phyloP scores from a whole-genome alignment of 768 basidiomycete genomes.

The Boletus tylopilopsis region DNA sequence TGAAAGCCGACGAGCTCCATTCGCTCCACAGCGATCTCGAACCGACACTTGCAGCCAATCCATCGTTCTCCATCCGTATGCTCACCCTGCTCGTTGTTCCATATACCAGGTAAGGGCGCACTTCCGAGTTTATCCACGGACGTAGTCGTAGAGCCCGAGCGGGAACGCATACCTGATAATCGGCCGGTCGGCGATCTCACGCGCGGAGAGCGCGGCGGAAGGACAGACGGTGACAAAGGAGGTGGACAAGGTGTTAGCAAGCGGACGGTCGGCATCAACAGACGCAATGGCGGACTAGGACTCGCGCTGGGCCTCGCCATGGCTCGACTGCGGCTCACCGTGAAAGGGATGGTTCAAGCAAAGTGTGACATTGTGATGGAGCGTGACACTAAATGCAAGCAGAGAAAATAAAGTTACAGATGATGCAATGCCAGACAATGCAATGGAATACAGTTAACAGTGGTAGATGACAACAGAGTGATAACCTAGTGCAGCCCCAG shows the following conservation, averaged over 20 bases:
- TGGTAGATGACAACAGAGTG: constrained; percentile 1
- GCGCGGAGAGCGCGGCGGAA: constrained; percentile 23
- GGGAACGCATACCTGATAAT: constrained; percentile 30
- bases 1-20: constrained; percentile 60
- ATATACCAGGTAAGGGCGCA: background rate
- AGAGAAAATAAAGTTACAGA: background rate
- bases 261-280: constrained; percentile 35
- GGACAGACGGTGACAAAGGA: constrained; percentile 10
- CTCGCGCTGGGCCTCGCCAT: constrained; percentile 18
- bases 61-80: constrained; percentile 34
- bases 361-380: constrained; percentile 11
- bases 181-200: constrained; percentile 22
- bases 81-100: constrained; percentile 12
- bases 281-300: constrained; percentile 10
- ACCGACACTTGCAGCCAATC: constrained; percentile 44
- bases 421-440: constrained; percentile 18
- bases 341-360: background rate
- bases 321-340: background rate
- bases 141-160: constrained; percentile 29
- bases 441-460: constrained; percentile 16
- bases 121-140: constrained; percentile 15
- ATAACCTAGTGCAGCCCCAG: constrained; percentile 8
- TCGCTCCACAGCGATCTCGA: constrained; percentile 46
- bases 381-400: constrained; percentile 6
- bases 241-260: constrained; percentile 9